Conservation (phyloP, 352 stramenopile genomes). For the Pythium aquatile region DNA sequence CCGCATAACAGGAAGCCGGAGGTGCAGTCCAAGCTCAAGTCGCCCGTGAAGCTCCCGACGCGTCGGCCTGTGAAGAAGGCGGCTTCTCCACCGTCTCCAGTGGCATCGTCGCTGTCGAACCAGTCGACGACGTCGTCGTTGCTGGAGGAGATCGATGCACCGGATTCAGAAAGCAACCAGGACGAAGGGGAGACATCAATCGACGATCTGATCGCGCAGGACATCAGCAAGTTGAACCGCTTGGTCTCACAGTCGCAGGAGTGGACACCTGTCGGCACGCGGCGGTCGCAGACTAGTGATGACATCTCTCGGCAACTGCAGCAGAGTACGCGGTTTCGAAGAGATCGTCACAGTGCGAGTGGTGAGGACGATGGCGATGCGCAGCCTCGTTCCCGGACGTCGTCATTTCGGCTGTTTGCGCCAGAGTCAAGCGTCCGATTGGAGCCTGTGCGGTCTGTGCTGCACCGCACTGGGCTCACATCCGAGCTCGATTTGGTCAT, state of each 20-base stretch:
- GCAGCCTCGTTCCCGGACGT: background rate
- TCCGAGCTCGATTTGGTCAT: background rate
- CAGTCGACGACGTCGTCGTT: constrained; percentile 27
- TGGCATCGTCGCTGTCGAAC: constrained; percentile 26
- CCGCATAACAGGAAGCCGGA: background rate
- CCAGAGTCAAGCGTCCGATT: constrained; percentile 11
- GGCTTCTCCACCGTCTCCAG: background rate
- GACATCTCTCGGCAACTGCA: constrained; percentile 31
- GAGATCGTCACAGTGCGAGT: background rate
- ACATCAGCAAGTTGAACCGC: constrained; percentile 41
- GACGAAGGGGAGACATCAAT: constrained; percentile 32
- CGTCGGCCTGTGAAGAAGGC: background rate
- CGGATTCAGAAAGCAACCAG: constrained; percentile 9
- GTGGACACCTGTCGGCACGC: background rate
- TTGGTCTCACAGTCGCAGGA: constrained; percentile 36
- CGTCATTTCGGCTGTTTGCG: constrained; percentile 9
- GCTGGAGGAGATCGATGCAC: constrained; percentile 28
- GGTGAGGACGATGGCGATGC: background rate
- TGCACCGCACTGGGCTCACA: background rate
- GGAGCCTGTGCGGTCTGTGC: constrained; percentile 14
- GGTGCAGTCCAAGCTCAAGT: background rate
- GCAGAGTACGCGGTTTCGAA: constrained; percentile 37
- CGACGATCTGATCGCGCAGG: constrained; percentile 45
- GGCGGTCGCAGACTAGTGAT: constrained; percentile 29
- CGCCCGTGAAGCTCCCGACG: background rate